Base-by-base conservation (phyloP, 176 grass and related monocot genomes). In the Avena insularis region DNA sequence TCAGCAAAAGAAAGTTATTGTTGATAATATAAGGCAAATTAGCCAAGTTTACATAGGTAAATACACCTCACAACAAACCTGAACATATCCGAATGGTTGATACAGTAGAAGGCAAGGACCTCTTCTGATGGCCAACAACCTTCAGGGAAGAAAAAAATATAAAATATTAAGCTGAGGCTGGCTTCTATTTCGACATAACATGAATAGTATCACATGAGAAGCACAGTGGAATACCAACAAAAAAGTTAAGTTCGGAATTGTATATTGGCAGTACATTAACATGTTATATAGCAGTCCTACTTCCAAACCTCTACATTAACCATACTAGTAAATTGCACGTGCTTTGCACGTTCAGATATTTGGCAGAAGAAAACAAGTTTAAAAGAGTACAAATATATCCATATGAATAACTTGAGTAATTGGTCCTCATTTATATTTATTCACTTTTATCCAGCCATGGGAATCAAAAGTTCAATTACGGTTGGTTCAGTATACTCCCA, bases 51-150 rank as follows among this genome's bases (percentile, higher is more conserved):
- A 78, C 76, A 78, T 77, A 6, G 6, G 20, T 63, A 71, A 71
- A 66, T 66, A 86, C 56, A 77, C 71, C 51, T 71, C 15, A 48
- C 63, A 46, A 90, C 89, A 77, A 51, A 99, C 97, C 97, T 91
- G 91, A 99, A 99, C 61, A 91, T 86, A 81, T 91, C 79, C 11
- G 77, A 80, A 90, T 89, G 82, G 72, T 89, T 93, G 35, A 96
- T 88, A 88, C 92, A 96, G 81, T 95, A 96, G 86, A 93, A 99
- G 25, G 92, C 94, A 84, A 99, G 94, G 75, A 99, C 94, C 82
- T 99, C 94, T 94, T 99, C 97, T 78, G 92, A 96, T n/a, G 97
- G 97, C 97, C 97, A 96, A 74, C 88, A 84, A 93, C 94, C 94
- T 96, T 88, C 55, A 87, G 35, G 23, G 29, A 59, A 21, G 29